phyloP scores from a whole-genome alignment of 148 eudicot genomes.

The Camellia lanceoleosa region DNA sequence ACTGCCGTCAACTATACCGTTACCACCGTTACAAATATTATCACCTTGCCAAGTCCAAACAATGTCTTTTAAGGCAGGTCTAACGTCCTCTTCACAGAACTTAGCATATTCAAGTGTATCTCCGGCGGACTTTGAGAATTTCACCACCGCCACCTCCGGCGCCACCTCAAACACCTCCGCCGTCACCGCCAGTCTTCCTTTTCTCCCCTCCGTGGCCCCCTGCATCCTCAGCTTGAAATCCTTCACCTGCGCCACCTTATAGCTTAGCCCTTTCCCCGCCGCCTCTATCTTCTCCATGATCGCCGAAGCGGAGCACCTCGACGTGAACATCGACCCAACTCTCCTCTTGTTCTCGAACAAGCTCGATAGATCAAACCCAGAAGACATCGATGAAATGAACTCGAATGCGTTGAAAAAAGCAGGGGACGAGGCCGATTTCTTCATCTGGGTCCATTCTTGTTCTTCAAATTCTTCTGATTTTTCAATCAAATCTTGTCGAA shows the following conservation, averaged over 20 bases:
- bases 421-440: constrained; percentile 31
- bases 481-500: constrained; percentile 1
- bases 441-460: constrained; percentile 8
- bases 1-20: not conserved
- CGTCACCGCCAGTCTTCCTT: constrained; percentile 39
- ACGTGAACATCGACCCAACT: constrained; percentile 33
- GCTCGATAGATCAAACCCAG: constrained; percentile 58
- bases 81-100: constrained; percentile 54
- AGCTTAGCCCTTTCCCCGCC: constrained; percentile 29
- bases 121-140: constrained; percentile 48
- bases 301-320: constrained; percentile 31
- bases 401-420: constrained; percentile 55
- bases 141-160: constrained; percentile 51
- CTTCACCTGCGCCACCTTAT: constrained; percentile 30
- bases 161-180: constrained; percentile 54
- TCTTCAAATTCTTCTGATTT: constrained; percentile 8
- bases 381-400: constrained; percentile 51
- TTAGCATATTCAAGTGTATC: constrained; percentile 51
- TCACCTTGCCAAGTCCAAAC: constrained; percentile 76
- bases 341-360: constrained; percentile 39
- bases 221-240: constrained; percentile 35
- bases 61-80: constrained; percentile 58
- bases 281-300: constrained; percentile 35
- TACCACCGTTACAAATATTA: not conserved
- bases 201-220: constrained; percentile 37